phyloP scores from a whole-genome alignment of 1,284 basidiomycete species.

The Ustilago bromivora region DNA sequence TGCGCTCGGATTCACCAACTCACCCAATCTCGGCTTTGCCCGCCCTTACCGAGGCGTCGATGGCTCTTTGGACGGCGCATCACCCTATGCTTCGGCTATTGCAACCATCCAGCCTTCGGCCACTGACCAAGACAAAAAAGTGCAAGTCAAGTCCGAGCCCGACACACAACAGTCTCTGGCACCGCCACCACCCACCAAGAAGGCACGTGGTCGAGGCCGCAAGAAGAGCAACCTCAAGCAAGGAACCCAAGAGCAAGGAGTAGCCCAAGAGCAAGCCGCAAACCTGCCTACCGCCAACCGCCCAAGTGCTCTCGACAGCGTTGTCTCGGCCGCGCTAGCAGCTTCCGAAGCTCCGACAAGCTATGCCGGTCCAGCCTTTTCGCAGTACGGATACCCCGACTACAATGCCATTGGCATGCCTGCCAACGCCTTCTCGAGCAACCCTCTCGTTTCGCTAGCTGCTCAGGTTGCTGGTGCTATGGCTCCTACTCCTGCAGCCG shows the following conservation, averaged over 20 bases:
- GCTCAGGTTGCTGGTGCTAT: conserved; percentile 40
- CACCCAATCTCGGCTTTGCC: conserved; percentile 49
- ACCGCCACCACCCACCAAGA: conserved; percentile 30
- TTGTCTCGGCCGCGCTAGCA: conserved; percentile 34
- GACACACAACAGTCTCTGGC: conserved; percentile 13
- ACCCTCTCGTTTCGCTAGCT: conserved; percentile 46
- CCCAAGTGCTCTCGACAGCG: conserved; percentile 24
- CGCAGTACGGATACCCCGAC: conserved; percentile 45
- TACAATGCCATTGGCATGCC: conserved; percentile 47
- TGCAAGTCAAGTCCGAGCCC: conserved; percentile 38
- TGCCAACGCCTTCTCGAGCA: conserved; percentile 35
- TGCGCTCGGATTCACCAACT: conserved; percentile 49
- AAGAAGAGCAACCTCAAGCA: conserved; percentile 43
- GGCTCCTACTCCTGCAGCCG: conserved; percentile 19
- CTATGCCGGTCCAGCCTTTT: conserved; percentile 32
- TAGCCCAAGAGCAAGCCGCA: conserved; percentile 14
- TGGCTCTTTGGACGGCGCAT: conserved; percentile 31
- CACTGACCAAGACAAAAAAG: conserved; percentile 30
- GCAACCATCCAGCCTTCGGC: conserved; percentile 40
- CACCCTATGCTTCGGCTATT: conserved; percentile 36
- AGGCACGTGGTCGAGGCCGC: conserved; percentile 35
- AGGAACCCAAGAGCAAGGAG: conserved; percentile 9
- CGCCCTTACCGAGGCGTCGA: conserved; percentile 47
- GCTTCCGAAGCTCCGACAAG: conserved; percentile 24
- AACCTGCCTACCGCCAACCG: conserved; percentile 9